Percentiles rank a stretch among this genome's conserved stretches.
Evolutionary conservation across 257 asterid genomes (phyloP).

Genomic region (Cinchona pubescens): DNA sequence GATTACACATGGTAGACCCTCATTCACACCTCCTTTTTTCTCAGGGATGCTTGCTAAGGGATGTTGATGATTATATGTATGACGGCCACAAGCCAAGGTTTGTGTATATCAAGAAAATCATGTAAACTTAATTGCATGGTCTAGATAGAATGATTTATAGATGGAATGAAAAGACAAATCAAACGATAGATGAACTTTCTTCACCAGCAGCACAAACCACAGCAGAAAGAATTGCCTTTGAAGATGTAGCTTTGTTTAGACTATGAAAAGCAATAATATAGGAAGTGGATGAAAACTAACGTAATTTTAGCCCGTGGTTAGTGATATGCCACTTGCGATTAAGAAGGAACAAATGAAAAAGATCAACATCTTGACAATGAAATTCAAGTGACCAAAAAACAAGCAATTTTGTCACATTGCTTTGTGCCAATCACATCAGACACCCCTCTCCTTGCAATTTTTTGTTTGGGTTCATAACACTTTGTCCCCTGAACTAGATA

Average conservation of each 20-base stretch:
- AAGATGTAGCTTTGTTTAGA: neutral
- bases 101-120: neutral
- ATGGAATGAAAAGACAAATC: neutral
- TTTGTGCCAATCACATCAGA: slow-evolving; percentile 7
- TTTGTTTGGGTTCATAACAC: neutral
- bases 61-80: neutral
- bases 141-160: neutral
- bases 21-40: neutral
- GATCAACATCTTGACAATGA: slow-evolving; percentile 8
- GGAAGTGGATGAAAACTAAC: neutral
- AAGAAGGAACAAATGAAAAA: neutral
- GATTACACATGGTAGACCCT: slow-evolving; percentile 27
- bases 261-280: neutral
- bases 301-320: neutral
- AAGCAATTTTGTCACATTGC: neutral
- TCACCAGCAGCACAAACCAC: neutral
- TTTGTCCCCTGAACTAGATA: no score
- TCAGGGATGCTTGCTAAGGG: neutral
- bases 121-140: neutral
- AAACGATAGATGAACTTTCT: neutral
- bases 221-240: neutral
- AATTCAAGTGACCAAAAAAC: slow-evolving; percentile 2
- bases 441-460: neutral
- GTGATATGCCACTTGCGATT: neutral
- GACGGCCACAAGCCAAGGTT: neutral